Conservation (phyloP, 148 eudicot species). For the Fallopia convolvulus region DNA sequence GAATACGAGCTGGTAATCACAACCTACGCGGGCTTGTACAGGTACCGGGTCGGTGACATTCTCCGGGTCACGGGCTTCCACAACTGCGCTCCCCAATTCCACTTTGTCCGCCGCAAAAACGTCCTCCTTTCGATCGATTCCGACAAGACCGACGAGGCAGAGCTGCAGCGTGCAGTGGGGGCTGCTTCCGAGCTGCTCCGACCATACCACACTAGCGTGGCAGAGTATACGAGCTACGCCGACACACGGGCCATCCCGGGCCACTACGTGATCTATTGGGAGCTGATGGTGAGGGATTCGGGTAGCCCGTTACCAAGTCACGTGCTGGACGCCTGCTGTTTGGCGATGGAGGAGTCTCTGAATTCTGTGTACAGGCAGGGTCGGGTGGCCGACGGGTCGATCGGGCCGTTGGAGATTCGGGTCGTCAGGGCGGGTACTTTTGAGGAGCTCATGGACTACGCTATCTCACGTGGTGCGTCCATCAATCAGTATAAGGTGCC, state of each 20-base stretch:
- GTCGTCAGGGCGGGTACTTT: constrained; percentile 71
- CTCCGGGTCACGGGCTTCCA: constrained; percentile 83
- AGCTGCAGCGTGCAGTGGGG: constrained; percentile 56
- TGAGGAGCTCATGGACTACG: constrained; percentile 83
- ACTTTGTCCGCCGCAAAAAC: constrained; percentile 63
- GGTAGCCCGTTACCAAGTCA: constrained; percentile 24
- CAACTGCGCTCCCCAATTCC: constrained; percentile 82
- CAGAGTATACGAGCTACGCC: constrained; percentile 75
- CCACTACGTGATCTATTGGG: constrained; percentile 75
- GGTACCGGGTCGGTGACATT: constrained; percentile 81
- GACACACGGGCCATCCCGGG: constrained; percentile 70
- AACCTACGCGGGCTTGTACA: constrained; percentile 61
- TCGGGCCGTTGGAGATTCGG: constrained; percentile 70
- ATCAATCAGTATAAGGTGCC: constrained; percentile 79
- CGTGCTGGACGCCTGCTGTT: constrained; percentile 48
- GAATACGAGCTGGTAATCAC: constrained; percentile 85
- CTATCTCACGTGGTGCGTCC: constrained; percentile 75
- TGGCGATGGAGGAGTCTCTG: constrained; percentile 64
- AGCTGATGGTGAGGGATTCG: constrained; percentile 46
- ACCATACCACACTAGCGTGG: constrained; percentile 42
- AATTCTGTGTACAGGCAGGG: constrained; percentile 84
- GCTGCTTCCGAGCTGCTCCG: constrained; percentile 39
- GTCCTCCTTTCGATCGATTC: constrained; percentile 73
- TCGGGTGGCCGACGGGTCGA: constrained; percentile 61
- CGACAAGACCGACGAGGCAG: constrained; percentile 82